Base-by-base conservation (phyloP, 257 asterid species). In the Capsicum baccatum region DNA sequence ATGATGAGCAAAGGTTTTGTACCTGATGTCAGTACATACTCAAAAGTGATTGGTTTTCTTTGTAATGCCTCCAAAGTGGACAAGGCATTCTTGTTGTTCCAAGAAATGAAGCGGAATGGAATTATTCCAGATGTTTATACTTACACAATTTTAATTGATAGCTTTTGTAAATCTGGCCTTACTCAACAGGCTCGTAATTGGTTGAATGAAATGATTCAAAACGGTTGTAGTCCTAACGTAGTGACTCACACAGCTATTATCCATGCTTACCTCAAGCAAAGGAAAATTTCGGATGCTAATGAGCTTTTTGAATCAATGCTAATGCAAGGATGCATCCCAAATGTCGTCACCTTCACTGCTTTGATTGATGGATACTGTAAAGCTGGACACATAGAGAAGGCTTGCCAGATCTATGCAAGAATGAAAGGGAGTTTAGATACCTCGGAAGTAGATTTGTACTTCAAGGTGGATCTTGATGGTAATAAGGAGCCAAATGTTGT, bases 301-400 rank as follows among this genome's bases (percentile, higher is more conserved):
- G 89, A 89, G 90, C 86, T 96, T 42, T 93, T 94, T 83, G 98
- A 93, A 88, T 70, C 89, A 91, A 94, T 96, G 99, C 44, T 93
- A 81, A 85, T 90, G 16, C 92, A 92, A 87, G 95, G 94, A 59
- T 96, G 98, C 86, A 67, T 86, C 26, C 99, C 99, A 48, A 94
- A 96, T 87, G 91, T 93, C 55, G 97, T 96, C 85, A 94, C 95
- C 10, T 93, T 92, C 85, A 90, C 93, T 87, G 99, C 98, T 81
- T 87, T 96, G 89, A 96, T 96, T 58, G 99, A 96, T 87, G 99
- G 99, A 63, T 91, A 86, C 87, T 92, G 99, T 90, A 96, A 96
- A 91, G 94, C 95, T 83, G 98, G 98, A 85, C 88, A 94, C 79
- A 69, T 92, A 67, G 95, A 90, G 83, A 93, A 86, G 87, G 98